These are phyloP conservation scores for Podaxis carcinomalis DNA, from an alignment of 768 basidiomycete genomes.

Conservation along the genomic window DNA sequence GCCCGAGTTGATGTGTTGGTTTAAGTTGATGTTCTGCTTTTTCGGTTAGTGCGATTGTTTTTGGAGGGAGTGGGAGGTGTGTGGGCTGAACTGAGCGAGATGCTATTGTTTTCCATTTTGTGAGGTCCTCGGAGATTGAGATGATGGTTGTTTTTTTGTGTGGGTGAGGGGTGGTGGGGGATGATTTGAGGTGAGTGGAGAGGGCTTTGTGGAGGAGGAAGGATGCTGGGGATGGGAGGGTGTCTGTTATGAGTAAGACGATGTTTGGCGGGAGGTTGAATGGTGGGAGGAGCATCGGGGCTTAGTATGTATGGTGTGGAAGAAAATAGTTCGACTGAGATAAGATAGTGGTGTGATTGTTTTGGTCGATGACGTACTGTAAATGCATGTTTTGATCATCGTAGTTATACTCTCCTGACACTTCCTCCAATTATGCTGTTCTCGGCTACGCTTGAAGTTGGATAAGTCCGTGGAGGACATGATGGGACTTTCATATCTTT, in stretches of 20 bases:
- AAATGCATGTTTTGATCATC: too few species aligned
- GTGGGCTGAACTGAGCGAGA: conserved; percentile 55
- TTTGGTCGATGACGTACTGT: too few species aligned
- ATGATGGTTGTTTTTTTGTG: conserved; percentile 41
- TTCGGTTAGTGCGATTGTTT: background rate
- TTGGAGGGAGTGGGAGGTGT: background rate
- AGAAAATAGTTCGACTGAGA: background rate
- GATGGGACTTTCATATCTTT: too few species aligned
- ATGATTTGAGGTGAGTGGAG: conserved; percentile 46
- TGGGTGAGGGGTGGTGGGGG: conserved; percentile 9
- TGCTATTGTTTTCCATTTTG: conserved; percentile 60
- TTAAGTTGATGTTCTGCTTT: conserved; percentile 34
- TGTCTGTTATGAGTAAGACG: conserved; percentile 63
- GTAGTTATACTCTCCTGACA: too few species aligned
- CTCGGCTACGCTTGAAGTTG: too few species aligned
- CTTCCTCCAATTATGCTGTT: too few species aligned
- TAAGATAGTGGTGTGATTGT: background rate
- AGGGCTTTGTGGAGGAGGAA: conserved; percentile 63
- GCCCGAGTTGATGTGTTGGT: conserved; percentile 30
- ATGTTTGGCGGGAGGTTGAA: conserved; percentile 48
- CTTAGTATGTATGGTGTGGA: too few species aligned
- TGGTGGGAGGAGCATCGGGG: conserved; percentile 34
- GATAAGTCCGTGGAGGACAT: too few species aligned
- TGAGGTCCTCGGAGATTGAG: conserved; percentile 51
- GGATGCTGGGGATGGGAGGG: conserved; percentile 66